Evolutionary conservation across 1,284 basidiomycete species (phyloP).

Genomic region (Cutaneotrichosporon arboriforme): DNA sequence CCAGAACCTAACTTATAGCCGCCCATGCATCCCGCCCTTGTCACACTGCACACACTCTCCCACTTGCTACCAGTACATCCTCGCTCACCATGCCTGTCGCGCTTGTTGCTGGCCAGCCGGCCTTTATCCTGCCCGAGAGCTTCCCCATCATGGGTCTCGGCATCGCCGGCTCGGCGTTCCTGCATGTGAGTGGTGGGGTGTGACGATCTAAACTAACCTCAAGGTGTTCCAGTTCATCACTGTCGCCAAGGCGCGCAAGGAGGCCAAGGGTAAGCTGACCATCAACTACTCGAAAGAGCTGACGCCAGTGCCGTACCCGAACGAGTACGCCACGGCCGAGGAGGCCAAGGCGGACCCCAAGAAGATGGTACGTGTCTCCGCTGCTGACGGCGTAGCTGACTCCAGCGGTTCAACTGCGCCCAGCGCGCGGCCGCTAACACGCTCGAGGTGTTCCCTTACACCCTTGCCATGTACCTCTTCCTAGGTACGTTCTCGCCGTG

Average conservation of each 20-base stretch:
- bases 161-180: slow-evolving; percentile 21
- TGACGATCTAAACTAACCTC: too few relatives aligned
- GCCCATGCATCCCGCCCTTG: too few relatives aligned
- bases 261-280: slow-evolving; percentile 14
- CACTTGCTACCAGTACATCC: too few relatives aligned
- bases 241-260: slow-evolving; percentile 28
- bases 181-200: slow-evolving; percentile 26
- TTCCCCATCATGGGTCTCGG: slow-evolving; percentile 39
- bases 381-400: neutral
- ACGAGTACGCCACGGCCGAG: slow-evolving; percentile 34
- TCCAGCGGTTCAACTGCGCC: slow-evolving; percentile 36
- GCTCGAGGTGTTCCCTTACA: slow-evolving; percentile 34
- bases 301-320: slow-evolving; percentile 32
- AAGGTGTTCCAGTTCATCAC: slow-evolving; percentile 31
- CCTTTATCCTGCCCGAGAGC: slow-evolving; percentile 21
- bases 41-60: too few relatives aligned
- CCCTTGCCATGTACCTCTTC: slow-evolving; percentile 27
- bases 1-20: too few relatives aligned
- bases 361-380: slow-evolving; percentile 27
- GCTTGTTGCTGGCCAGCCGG: neutral
- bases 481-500: slow-evolving; percentile 22
- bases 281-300: too few relatives aligned
- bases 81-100: neutral
- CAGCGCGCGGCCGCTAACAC: slow-evolving; percentile 43
- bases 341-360: slow-evolving; percentile 37